Base-by-base conservation (phyloP, 2,329 filamentous ascomycete species). In the Colletotrichum sp. region DNA sequence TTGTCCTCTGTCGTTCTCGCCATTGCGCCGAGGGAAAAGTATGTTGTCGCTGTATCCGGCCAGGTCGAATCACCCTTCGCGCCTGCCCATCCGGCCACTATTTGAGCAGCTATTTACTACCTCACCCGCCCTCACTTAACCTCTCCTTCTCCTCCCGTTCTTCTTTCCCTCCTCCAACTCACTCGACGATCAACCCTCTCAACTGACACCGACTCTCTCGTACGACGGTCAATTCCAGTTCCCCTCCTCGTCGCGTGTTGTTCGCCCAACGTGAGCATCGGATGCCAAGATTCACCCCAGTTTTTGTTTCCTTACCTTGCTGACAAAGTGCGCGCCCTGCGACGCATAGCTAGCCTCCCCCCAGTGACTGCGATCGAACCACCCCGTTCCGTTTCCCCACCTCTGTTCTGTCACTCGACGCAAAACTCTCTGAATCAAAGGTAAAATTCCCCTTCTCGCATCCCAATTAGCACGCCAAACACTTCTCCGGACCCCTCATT, bases 31-130 rank as follows among this genome's bases (percentile, higher is more conserved):
- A 32, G 36, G 44, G 24, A 32, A 32, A 66, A 39, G 32, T 26
- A 10, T 64, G 34, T 34, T 24, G 24, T 44, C 34, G 34, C 62
- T 64, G 28, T 64, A 26, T 39, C 62, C 62, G 62, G 30, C 62
- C 18, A 57, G 13, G 39, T 55, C 49, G 26, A 55, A 21, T 68
- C 49, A 57, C 65, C 16, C n/a, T 68, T 57, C 39, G 7, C 36
- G 49, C 39, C 30, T 39, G 55, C 21, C 28, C 21, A 69, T 73
- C 65, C 13, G 55, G 39, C 30, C 39, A 70, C 72, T 59, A 60
- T 72, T 64, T 34, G 63, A 69, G 18, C 39, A 75, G 62, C 73
- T 70, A 76, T 76, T 70, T 75, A 66, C 59, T 12, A 24, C 72
- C 60, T 75, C 68, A 32, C 69, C 60, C 72, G 26, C 52, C 24